Percentiles rank a stretch among this genome's conserved stretches.
Evolutionary conservation across 2,329 filamentous ascomycete genomes (phyloP).

Genomic region (Colletotrichum sp.): DNA sequence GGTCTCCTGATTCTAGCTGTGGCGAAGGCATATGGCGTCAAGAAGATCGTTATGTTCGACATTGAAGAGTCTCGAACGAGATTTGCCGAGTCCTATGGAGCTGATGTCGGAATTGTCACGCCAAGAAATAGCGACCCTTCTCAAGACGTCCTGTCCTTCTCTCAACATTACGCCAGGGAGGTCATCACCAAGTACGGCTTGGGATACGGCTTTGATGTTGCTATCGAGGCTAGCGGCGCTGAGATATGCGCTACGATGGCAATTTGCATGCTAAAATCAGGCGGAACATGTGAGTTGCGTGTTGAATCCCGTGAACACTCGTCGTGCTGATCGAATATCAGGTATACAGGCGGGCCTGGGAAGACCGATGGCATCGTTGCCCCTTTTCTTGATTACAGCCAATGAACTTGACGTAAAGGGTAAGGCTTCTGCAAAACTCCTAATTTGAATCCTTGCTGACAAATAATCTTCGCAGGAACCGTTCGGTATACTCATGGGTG

Average conservation of each 20-base stretch:
- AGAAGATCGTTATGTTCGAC: neutral
- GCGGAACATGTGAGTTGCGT: neutral
- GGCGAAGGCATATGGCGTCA: neutral
- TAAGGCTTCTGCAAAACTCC: neutral
- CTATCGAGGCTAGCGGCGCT: neutral
- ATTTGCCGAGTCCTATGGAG: neutral
- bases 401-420: slow-evolving; percentile 28
- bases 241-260: neutral
- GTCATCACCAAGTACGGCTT: neutral
- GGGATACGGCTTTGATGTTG: neutral
- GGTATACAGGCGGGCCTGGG: slow-evolving; percentile 25
- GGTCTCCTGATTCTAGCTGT: neutral
- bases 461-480: slow-evolving; percentile 17
- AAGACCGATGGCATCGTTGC: slow-evolving; percentile 22
- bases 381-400: slow-evolving; percentile 26
- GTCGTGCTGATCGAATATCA: neutral
- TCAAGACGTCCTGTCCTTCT: neutral
- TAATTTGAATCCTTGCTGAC: fast-evolving
- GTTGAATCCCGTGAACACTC: neutral
- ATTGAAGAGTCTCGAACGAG: neutral
- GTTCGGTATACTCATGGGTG: slow-evolving; percentile 30
- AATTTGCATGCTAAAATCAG: neutral
- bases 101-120: neutral
- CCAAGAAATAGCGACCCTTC: neutral
- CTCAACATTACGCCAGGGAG: neutral